Conservation (phyloP, 495 filamentous ascomycete genomes). For the Penicillium paxilli region DNA sequence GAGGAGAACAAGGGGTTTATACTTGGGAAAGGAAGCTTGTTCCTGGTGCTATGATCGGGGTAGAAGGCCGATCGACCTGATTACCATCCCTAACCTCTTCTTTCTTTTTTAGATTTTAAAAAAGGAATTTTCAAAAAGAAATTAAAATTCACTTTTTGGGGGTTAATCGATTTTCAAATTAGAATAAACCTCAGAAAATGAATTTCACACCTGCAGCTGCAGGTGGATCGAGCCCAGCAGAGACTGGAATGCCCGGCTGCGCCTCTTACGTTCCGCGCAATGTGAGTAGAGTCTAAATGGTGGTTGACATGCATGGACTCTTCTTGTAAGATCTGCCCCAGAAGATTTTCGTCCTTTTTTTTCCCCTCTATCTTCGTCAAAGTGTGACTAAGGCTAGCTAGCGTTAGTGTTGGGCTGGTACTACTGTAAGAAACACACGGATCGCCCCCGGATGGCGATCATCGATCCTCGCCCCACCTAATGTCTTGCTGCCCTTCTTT, state of each 20-base stretch:
- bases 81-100: conserved; percentile 34
- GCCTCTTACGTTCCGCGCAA: conserved; percentile 20
- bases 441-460: not conserved
- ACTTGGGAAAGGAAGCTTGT: conserved; percentile 23
- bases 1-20: conserved; percentile 19
- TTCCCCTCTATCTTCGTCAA: not conserved
- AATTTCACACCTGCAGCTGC: conserved; percentile 7
- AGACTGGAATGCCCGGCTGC: conserved; percentile 22
- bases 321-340: conserved; percentile 4
- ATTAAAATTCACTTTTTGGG: not conserved
- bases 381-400: no score
- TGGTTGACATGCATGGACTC: conserved; percentile 15
- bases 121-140: conserved; percentile 6
- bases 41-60: conserved; percentile 15
- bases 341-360: not conserved
- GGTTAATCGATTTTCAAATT: conserved; percentile 8
- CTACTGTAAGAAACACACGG: not conserved
- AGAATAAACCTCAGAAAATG: not conserved
- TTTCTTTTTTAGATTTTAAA: conserved; percentile 8
- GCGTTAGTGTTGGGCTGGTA: not conserved
- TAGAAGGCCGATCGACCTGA: conserved; percentile 22
- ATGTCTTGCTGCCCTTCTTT: not conserved
- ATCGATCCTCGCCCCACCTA: not conserved
- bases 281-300: conserved; percentile 26
- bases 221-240: not conserved